Base-by-base conservation (phyloP, 2,329 filamentous ascomycete species). In the Exophiala spinifera region DNA sequence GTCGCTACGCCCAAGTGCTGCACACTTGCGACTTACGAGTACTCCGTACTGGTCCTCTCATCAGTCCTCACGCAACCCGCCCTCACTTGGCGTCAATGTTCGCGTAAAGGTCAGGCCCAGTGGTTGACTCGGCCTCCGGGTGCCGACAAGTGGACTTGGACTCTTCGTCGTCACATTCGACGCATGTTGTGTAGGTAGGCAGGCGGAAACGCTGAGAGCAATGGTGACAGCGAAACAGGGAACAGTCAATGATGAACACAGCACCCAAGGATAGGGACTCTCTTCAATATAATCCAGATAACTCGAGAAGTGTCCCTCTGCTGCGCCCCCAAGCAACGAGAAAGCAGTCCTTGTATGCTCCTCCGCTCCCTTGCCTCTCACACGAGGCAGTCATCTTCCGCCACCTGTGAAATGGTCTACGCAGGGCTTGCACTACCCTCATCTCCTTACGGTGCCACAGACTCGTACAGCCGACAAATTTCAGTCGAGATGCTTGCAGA, bases 391-490 rank as follows among this genome's bases (percentile, higher is more conserved):
- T 44, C 42, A 23, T 44, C 42, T 14, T 25, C 20, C 23, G n/a
- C 13, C 19, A 21, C 23, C 20, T 15, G 20, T 23, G 11, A 21
- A 25, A 8, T 23, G 42, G 11, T 39, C 34, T 17, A 37, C 13
- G 5, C 34, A 4, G n/a, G n/a, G n/a, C n/a, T n/a, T n/a, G n/a
- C 4, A 39, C 28, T 10, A 19, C 36, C 36, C 14, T 39, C 36
- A 39, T 39, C 36, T 39, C 36, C 40, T 44, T 25, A 14, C 17
- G 25, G 25, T 36, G 44, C 23, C 25, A 46, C 25, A 46, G 42
- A 39, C 39, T 49, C 19, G 20, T 37, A 49, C 47, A 49, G n/a
- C 40, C n/a, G 42, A 45, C 49, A 51, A 51, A 51, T 51, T 33
- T 20, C 19, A 39, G 44, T 33, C 19, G 17, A 25, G 19, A 19